Percentiles rank a stretch among this genome's conserved stretches.
These are phyloP conservation scores for Plectranthus barbatus DNA, from an alignment of 257 asterid species.

Conservation along the genomic window DNA sequence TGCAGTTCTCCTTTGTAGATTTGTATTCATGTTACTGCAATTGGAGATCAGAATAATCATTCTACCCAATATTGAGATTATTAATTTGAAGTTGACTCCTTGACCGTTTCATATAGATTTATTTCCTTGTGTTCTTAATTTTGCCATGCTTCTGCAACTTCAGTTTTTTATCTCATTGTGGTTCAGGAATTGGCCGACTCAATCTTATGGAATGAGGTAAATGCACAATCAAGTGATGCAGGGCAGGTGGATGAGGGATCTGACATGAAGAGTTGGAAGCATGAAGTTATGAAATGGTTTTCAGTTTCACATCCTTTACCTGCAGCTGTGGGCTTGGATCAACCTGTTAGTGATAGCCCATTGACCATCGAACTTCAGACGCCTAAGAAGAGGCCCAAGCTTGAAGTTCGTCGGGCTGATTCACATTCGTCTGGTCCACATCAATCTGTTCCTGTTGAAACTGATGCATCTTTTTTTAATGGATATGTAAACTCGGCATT, in stretches of 20 bases:
- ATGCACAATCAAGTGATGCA: conserved; percentile 43
- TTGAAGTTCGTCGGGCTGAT: conserved; percentile 98
- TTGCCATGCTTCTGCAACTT: neutral
- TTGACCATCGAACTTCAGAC: conserved; percentile 39
- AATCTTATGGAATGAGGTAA: conserved; percentile 75
- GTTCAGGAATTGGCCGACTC: conserved; percentile 73
- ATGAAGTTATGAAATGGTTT: conserved; percentile 88
- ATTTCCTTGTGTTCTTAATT: neutral
- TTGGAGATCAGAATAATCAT: neutral
- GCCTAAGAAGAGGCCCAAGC: conserved; percentile 85
- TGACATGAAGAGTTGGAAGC: conserved; percentile 86
- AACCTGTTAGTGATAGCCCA: conserved; percentile 38
- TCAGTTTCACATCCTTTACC: conserved; percentile 58
- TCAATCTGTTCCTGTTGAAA: conserved; percentile 42
- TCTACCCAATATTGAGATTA: neutral
- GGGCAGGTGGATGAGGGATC: conserved; percentile 40
- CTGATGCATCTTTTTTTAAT: conserved; percentile 36
- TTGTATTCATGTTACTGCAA: neutral
- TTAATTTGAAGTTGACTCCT: neutral
- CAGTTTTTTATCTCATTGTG: conserved; percentile 1
- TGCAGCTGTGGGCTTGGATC: conserved; percentile 35
- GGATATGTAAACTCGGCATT: conserved; percentile 29
- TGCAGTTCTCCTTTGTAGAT: neutral
- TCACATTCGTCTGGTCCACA: conserved; percentile 49
- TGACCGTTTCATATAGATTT: neutral